Evolutionary conservation across 202 grass and related monocot species (phyloP).

Genomic region (Sporobolus alterniflorus): DNA sequence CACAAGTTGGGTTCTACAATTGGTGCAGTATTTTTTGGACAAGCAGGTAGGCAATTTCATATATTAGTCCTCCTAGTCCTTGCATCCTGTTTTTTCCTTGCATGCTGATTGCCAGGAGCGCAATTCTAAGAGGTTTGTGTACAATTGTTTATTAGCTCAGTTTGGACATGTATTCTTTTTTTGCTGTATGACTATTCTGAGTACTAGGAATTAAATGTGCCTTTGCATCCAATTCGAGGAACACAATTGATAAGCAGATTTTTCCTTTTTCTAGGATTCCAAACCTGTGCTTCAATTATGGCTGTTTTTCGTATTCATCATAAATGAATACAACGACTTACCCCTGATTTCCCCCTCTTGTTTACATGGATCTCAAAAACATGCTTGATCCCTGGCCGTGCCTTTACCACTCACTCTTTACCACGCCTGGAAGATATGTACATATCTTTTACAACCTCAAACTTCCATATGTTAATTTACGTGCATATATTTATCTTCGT

Average conservation of each 20-base stretch:
- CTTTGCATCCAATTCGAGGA: neutral
- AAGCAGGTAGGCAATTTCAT: slow-evolving; percentile 31
- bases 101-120: neutral
- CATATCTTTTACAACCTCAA: neutral
- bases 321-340: neutral
- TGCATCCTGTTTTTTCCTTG: neutral
- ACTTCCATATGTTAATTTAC: neutral
- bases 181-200: neutral
- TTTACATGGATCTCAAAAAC: neutral
- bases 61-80: neutral
- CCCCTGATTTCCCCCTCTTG: neutral
- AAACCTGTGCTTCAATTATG: neutral
- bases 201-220: neutral
- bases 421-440: neutral
- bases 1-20: neutral
- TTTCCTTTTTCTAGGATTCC: neutral
- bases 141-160: neutral
- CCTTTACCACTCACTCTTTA: neutral
- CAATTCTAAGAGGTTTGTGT: slow-evolving; percentile 4
- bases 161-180: neutral
- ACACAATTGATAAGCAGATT: neutral
- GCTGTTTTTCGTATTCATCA: neutral
- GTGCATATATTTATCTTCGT: neutral
- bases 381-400: neutral
- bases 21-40: slow-evolving; percentile 45